phyloP scores from a whole-genome alignment of 805 yeast species.

The Huiozyma naganishii region DNA sequence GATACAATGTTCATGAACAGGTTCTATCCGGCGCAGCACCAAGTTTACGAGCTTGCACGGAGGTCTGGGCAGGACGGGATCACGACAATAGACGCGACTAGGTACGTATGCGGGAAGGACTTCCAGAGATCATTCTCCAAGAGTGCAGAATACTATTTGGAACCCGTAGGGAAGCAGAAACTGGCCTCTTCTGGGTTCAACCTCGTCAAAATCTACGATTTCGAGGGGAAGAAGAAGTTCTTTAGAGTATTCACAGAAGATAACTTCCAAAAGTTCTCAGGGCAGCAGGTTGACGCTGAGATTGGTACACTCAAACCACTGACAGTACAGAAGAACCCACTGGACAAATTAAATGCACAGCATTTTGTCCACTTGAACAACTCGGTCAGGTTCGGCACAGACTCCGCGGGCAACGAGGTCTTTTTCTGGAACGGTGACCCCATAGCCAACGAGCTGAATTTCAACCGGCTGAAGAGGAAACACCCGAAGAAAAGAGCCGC shows the following conservation, averaged over 20 bases:
- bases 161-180: slow-evolving; percentile 29
- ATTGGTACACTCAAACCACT: slow-evolving; percentile 11
- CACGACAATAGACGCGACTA: slow-evolving; percentile 45
- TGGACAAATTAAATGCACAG: slow-evolving; percentile 16
- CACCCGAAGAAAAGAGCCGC: slow-evolving; percentile 3
- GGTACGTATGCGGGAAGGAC: slow-evolving; percentile 41
- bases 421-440: slow-evolving; percentile 28
- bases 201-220: slow-evolving; percentile 56
- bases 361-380: slow-evolving; percentile 21
- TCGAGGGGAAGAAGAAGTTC: slow-evolving; percentile 62
- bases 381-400: slow-evolving; percentile 18
- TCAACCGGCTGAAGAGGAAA: slow-evolving; percentile 3
- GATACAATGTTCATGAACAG: slow-evolving; percentile 31
- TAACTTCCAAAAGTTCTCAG: slow-evolving; percentile 28
- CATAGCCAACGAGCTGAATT: slow-evolving; percentile 9
- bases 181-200: slow-evolving; percentile 24
- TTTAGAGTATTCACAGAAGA: slow-evolving; percentile 50
- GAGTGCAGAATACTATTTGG: slow-evolving; percentile 39
- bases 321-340: slow-evolving; percentile 5
- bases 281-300: slow-evolving; percentile 12
- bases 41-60: slow-evolving; percentile 41
- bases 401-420: slow-evolving; percentile 10
- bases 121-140: slow-evolving; percentile 43
- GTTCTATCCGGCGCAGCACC: slow-evolving; percentile 55
- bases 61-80: slow-evolving; percentile 39